phyloP scores from a whole-genome alignment of 2,329 filamentous ascomycete genomes.

The Dothidotthia symphoricarpi region DNA sequence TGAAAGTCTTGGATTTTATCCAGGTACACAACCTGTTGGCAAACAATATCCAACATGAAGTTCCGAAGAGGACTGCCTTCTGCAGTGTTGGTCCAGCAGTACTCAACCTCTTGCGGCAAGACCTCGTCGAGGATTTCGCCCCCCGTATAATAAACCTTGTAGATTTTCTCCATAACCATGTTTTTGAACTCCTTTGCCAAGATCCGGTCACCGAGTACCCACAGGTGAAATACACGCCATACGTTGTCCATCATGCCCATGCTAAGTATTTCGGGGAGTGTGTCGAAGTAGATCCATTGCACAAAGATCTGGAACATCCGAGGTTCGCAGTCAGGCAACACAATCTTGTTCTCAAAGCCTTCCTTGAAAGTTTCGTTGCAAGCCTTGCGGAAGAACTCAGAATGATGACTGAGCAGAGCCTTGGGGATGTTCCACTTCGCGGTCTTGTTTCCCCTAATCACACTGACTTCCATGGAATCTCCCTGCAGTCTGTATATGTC shows the following conservation, averaged over 20 bases:
- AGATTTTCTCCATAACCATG: conserved; percentile 1
- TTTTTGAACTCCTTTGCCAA: conserved; percentile 2
- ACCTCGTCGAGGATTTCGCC: not conserved
- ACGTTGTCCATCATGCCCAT: not conserved
- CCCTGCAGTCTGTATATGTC: too few relatives aligned
- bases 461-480: not conserved
- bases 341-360: not conserved
- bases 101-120: not conserved
- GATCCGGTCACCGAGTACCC: conserved; percentile 3
- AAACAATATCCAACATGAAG: not conserved
- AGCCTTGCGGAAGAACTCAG: not conserved
- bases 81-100: conserved; percentile 1
- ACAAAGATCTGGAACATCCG: conserved; percentile 2
- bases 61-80: not conserved
- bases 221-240: not conserved
- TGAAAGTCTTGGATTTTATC: not conserved
- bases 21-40: not conserved
- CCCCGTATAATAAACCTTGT: not conserved
- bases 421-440: conserved; percentile 4
- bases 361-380: not conserved
- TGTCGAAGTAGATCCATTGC: conserved; percentile 5
- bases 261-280: not conserved
- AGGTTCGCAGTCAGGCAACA: conserved; percentile 1
- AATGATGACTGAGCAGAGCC: conserved; percentile 2
- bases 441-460: not conserved